Conservation (phyloP, 2,329 filamentous ascomycete species). For the Xylariaceae sp. region DNA sequence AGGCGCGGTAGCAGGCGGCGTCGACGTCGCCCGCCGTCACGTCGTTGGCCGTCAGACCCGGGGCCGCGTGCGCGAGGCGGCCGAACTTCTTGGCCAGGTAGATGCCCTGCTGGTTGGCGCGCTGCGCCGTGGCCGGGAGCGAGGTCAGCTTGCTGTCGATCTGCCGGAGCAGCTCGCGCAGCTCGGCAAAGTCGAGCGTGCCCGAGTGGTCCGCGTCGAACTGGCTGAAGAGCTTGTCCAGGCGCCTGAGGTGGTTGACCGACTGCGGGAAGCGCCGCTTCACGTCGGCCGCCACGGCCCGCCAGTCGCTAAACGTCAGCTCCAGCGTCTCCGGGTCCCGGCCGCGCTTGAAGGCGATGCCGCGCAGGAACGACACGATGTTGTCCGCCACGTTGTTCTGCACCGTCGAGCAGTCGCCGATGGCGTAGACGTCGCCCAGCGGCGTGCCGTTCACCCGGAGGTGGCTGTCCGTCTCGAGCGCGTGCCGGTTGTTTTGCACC, state of each 20-base stretch:
- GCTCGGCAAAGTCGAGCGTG: slow-evolving; percentile 88
- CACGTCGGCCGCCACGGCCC: slow-evolving; percentile 72
- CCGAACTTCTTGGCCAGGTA: slow-evolving; percentile 94
- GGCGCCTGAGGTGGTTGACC: slow-evolving; percentile 72
- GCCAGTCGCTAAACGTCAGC: slow-evolving; percentile 84
- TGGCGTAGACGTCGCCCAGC: slow-evolving; percentile 89
- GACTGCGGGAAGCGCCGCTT: slow-evolving; percentile 89
- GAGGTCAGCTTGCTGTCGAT: slow-evolving; percentile 95
- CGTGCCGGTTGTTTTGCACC: slow-evolving; percentile 78
- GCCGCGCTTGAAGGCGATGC: slow-evolving; percentile 84
- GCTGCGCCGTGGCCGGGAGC: slow-evolving; percentile 88
- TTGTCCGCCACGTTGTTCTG: slow-evolving; percentile 96
- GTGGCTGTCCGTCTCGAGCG: slow-evolving; percentile 90
- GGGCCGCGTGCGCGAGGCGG: slow-evolving; percentile 70
- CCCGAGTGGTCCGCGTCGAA: slow-evolving; percentile 93
- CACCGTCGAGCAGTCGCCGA: slow-evolving; percentile 92
- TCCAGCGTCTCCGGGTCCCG: slow-evolving; percentile 83
- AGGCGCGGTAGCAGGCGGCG: slow-evolving; percentile 85
- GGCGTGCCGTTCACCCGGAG: slow-evolving; percentile 83
- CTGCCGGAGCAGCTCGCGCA: slow-evolving; percentile 78
- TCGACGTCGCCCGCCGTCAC: slow-evolving; percentile 86
- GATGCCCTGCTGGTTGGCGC: slow-evolving; percentile 89
- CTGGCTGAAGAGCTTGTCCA: slow-evolving; percentile 83
- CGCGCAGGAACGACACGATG: slow-evolving; percentile 82
- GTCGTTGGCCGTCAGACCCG: slow-evolving; percentile 70